Percentiles rank a stretch among this genome's conserved stretches.
These are phyloP conservation scores for Annulohypoxylon moriforme DNA, from an alignment of 495 filamentous ascomycete genomes.

Conservation along the genomic window DNA sequence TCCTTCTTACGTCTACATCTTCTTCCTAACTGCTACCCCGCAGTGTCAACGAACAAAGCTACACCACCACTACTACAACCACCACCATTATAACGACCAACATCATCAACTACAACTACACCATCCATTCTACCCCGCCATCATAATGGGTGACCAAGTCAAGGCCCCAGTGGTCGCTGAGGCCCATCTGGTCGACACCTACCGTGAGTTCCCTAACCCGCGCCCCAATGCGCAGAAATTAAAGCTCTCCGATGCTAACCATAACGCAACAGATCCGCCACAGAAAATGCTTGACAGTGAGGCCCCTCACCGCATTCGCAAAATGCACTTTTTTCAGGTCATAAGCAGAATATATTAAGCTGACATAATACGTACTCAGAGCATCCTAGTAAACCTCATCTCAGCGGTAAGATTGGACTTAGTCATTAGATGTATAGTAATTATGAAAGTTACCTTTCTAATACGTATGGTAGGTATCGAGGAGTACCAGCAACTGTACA, in stretches of 20 bases:
- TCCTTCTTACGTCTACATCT: slow-evolving; percentile 8
- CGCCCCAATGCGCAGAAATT: neutral
- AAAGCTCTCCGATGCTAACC: slow-evolving; percentile 33
- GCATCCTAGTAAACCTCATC: slow-evolving; percentile 69
- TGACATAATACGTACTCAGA: slow-evolving; percentile 55
- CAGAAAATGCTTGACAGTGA: slow-evolving; percentile 72
- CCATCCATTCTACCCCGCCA: slow-evolving; percentile 48
- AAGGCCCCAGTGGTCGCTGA: slow-evolving; percentile 80
- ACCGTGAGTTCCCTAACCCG: slow-evolving; percentile 62
- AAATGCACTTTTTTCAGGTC: neutral
- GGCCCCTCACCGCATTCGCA: slow-evolving; percentile 44
- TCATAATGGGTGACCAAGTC: slow-evolving; percentile 74
- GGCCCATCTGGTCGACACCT: slow-evolving; percentile 87
- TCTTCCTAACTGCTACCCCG: slow-evolving; percentile 39
- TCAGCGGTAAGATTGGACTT: slow-evolving; percentile 56
- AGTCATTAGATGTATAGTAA: neutral
- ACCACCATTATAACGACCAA: slow-evolving; percentile 42
- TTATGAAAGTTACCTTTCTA: slow-evolving; percentile 21
- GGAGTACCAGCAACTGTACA: slow-evolving; percentile 92
- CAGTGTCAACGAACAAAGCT: slow-evolving; percentile 38
- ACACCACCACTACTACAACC: slow-evolving; percentile 16
- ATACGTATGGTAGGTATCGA: slow-evolving; percentile 64
- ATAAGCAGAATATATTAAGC: slow-evolving; percentile 29
- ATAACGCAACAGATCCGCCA: slow-evolving; percentile 57
- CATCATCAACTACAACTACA: slow-evolving; percentile 29